Conservation (phyloP, 768 basidiomycete species). For the Porphyrellus cyaneotinctus region DNA sequence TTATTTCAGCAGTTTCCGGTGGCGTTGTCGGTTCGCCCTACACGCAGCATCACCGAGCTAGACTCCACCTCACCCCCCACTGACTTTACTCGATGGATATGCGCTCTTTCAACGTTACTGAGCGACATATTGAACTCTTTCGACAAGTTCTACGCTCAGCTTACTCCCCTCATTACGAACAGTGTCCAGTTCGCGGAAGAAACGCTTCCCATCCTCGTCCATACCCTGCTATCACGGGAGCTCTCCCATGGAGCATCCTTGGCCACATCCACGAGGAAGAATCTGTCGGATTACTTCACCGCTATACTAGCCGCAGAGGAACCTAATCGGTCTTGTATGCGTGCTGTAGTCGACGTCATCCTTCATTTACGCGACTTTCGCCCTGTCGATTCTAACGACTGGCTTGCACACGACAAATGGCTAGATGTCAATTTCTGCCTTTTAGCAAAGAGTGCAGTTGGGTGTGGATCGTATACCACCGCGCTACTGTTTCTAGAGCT, state of each 20-base stretch:
- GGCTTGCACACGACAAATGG: conserved; percentile 72
- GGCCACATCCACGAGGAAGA: conserved; percentile 9
- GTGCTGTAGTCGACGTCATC: conserved; percentile 66
- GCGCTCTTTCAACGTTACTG: conserved; percentile 51
- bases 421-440: conserved; percentile 69
- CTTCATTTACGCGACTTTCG: conserved; percentile 75
- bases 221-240: conserved; percentile 50
- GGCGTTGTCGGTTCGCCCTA: conserved; percentile 29
- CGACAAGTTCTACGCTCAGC: conserved; percentile 65
- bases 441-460: conserved; percentile 68
- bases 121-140: conserved; percentile 50
- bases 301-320: conserved; percentile 26
- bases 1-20: conserved; percentile 47
- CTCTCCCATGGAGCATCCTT: conserved; percentile 6
- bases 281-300: conserved; percentile 23
- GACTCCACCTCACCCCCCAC: conserved; percentile 34
- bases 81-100: conserved; percentile 64
- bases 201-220: conserved; percentile 72
- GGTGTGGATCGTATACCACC: conserved; percentile 83
- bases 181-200: conserved; percentile 59
- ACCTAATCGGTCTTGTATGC: conserved; percentile 42
- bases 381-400: conserved; percentile 36
- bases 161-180: conserved; percentile 53
- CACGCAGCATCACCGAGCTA: conserved; percentile 36
- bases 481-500: conserved; percentile 88